Base-by-base conservation (phyloP, 129 eudicot species). In the Glebionis coronaria region DNA sequence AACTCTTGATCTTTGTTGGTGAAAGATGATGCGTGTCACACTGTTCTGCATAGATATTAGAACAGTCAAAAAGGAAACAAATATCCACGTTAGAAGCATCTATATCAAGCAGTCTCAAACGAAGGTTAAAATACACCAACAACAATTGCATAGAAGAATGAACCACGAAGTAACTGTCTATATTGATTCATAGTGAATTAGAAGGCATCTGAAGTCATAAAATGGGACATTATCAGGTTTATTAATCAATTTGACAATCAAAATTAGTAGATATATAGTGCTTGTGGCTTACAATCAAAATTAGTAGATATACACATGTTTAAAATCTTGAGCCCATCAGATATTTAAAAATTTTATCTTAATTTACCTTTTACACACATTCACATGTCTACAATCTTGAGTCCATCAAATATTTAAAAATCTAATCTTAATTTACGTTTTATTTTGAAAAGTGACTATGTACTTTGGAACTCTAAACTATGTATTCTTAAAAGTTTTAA, bases 21-120 rank as follows among this genome's bases (percentile, higher is more conserved):
- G 15, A 20, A n/a, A 53, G 40, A 59, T 42, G 49, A 16, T 3
- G 11, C 12, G 12, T 1, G 38, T 56, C 40, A 13, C 28, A 53
- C 42, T 27, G 21, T 29, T 64, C 78, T 75, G 80, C 60, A 70
- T 11, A 47, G 25, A 60, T 31, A 47, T 16, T 7, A 68, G 28
- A 21, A 18, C 27, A 69, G 51, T 46, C 52, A 70, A 58, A 21
- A 67, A 9, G 58, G 73, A 4, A 14, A 42, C 19, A 68, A 40
- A 45, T 21, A 40, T 21, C 16, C 44, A 31, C 35, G 44, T 42
- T 35, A 46, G 42, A 23, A 10, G 38, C 29, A 68, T 55, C 47
- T 73, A 21, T n/a, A 69, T 42, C n/a, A 49, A 75, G 52, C 18
- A 64, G n/a, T 45, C 12, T 21, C 16, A 57, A 35, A 44, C n/a